phyloP scores from a whole-genome alignment of 257 asterid genomes.

The Nicotiana noctiflora region DNA sequence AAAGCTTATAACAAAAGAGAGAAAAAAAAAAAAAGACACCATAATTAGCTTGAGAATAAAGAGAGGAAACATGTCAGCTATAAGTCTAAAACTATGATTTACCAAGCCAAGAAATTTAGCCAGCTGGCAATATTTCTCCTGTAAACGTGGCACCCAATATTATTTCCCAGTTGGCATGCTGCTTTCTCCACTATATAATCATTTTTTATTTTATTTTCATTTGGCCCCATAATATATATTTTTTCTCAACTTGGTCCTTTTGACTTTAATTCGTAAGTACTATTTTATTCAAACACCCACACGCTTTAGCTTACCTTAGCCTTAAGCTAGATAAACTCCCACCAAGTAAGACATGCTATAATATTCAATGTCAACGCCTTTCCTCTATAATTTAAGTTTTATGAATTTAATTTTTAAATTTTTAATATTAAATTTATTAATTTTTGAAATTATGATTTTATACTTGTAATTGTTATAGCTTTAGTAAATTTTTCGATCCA shows the following conservation, averaged over 20 bases:
- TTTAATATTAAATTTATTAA: too few species aligned
- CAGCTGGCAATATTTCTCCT: not conserved
- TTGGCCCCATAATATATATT: not conserved
- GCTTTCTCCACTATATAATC: not conserved
- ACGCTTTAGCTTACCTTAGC: slow-evolving; percentile 1
- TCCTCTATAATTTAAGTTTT: too few species aligned
- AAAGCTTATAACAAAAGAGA: not conserved
- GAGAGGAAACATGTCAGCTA: not conserved
- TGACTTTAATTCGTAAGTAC: not conserved
- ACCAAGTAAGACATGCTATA: not conserved
- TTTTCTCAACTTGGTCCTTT: slow-evolving; percentile 7
- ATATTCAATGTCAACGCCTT: not conserved
- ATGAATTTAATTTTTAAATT: too few species aligned
- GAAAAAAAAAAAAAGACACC: not conserved
- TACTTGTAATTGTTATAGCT: too few species aligned
- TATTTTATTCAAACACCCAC: slow-evolving; percentile 7
- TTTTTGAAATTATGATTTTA: too few species aligned
- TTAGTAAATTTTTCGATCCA: too few species aligned
- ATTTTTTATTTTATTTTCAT: not conserved
- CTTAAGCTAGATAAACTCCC: not conserved
- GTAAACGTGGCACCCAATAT: slow-evolving; percentile 10
- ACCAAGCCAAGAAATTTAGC: not conserved
- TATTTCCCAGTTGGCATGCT: slow-evolving; percentile 4
- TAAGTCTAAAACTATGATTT: not conserved
- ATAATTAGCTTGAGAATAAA: not conserved